These are phyloP conservation scores for Globisporangium spiculum DNA, from an alignment of 352 stramenopile genomes.

Conservation along the genomic window DNA sequence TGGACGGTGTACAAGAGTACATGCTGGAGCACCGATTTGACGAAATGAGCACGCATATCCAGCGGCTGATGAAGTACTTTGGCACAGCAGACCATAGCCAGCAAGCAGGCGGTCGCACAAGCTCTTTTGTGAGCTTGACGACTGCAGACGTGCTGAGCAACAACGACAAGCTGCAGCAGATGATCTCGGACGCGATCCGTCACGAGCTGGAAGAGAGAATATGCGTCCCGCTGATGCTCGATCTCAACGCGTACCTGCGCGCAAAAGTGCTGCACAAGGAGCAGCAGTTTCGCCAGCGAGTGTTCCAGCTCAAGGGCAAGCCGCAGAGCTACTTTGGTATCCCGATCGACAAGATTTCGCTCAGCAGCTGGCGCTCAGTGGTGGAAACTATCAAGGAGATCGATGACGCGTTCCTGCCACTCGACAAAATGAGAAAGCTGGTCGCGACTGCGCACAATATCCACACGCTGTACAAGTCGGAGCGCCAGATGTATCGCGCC, in stretches of 20 bases:
- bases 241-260: slow-evolving; percentile 44
- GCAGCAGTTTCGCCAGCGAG: slow-evolving; percentile 63
- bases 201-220: slow-evolving; percentile 81
- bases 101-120: slow-evolving; percentile 34
- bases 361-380: slow-evolving; percentile 74
- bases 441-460: slow-evolving; percentile 70
- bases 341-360: slow-evolving; percentile 67
- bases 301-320: slow-evolving; percentile 64
- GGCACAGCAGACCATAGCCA: slow-evolving; percentile 15
- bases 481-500: slow-evolving; percentile 46
- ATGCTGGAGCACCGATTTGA: slow-evolving; percentile 85
- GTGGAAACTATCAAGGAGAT: slow-evolving; percentile 78
- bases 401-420: slow-evolving; percentile 73
- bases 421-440: slow-evolving; percentile 85
- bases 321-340: slow-evolving; percentile 85
- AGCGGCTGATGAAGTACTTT: slow-evolving; percentile 57
- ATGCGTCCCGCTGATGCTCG: slow-evolving; percentile 72
- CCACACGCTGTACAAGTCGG: slow-evolving; percentile 62
- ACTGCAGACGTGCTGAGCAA: slow-evolving; percentile 57
- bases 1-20: slow-evolving; percentile 82
- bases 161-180: slow-evolving; percentile 70
- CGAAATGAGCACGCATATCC: slow-evolving; percentile 67
- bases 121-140: slow-evolving; percentile 67
- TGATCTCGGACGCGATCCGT: slow-evolving; percentile 80
- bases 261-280: slow-evolving; percentile 63